phyloP scores from a whole-genome alignment of 75 land plant species.

The Isoetes taiwanensis region DNA sequence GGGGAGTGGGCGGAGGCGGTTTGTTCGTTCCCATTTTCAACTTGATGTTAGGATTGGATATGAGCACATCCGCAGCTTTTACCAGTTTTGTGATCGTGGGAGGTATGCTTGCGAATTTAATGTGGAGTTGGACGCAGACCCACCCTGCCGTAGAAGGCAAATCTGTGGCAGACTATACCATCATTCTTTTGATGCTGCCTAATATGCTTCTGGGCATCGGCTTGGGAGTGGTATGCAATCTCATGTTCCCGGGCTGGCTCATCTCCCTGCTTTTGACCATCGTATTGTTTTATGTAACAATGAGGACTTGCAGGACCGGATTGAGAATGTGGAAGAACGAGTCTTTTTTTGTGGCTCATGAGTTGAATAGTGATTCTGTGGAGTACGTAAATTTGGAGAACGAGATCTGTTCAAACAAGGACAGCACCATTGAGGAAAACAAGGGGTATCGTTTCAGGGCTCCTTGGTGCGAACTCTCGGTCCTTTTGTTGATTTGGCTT shows the following conservation, averaged over 20 bases:
- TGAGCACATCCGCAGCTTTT: background rate
- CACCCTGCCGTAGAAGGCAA: too few relatives aligned
- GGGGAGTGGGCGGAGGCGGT: conserved; percentile 1
- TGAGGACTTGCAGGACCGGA: conserved; percentile 29
- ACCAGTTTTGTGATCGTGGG: conserved; percentile 1
- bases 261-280: conserved; percentile 40
- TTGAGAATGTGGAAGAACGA: conserved; percentile 34
- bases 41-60: background rate
- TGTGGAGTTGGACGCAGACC: too few relatives aligned
- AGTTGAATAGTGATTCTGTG: background rate
- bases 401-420: too few relatives aligned
- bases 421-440: too few relatives aligned
- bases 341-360: conserved; percentile 9
- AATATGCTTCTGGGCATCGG: conserved; percentile 82
- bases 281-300: conserved; percentile 28
- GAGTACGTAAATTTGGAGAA: background rate
- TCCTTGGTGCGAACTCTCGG: conserved; percentile 21
- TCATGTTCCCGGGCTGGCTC: conserved; percentile 80
- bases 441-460: too few relatives aligned
- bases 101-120: too few relatives aligned
- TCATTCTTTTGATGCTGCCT: too few relatives aligned
- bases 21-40: conserved; percentile 3
- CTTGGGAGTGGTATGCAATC: conserved; percentile 59
- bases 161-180: too few relatives aligned
- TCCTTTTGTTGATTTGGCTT: conserved; percentile 39